Conservation (phyloP, 805 yeast species). For the Starmerella gropengiesseri region DNA sequence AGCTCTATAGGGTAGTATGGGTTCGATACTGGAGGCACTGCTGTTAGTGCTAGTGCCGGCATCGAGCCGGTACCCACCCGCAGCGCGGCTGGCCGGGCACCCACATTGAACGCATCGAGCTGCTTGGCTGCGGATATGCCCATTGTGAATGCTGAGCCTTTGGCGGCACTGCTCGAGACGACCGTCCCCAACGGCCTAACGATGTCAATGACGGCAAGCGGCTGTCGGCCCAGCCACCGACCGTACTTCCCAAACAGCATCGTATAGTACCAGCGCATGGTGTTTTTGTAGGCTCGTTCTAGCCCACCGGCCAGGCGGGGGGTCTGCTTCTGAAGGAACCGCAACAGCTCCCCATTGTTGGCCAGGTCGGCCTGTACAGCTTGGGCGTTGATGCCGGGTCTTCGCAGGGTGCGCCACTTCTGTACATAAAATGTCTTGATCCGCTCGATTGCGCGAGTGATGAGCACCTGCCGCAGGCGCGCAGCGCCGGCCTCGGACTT, state of each 20-base stretch:
- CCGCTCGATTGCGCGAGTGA: slow-evolving; percentile 58
- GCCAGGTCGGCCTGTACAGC: slow-evolving; percentile 57
- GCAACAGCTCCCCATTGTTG: slow-evolving; percentile 48
- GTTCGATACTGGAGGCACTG: slow-evolving; percentile 9
- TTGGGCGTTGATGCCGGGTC: slow-evolving; percentile 59
- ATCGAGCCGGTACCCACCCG: slow-evolving; percentile 6
- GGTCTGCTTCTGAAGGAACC: slow-evolving; percentile 46
- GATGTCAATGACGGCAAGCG: slow-evolving; percentile 7
- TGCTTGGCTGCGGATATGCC: slow-evolving; percentile 4
- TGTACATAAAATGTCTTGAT: slow-evolving; percentile 56
- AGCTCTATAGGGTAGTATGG: slow-evolving; percentile 19
- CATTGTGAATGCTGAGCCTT: slow-evolving; percentile 3
- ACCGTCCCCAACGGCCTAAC: slow-evolving; percentile 14
- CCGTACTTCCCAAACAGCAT: slow-evolving; percentile 48
- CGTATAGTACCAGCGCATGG: slow-evolving; percentile 89
- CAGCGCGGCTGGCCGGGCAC: slow-evolving; percentile 22
- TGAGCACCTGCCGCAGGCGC: slow-evolving; percentile 35
- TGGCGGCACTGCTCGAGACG: neutral
- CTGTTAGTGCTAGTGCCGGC: slow-evolving; percentile 15
- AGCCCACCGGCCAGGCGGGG: slow-evolving; percentile 59
- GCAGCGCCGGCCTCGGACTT: slow-evolving; percentile 7
- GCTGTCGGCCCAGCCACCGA: slow-evolving; percentile 23
- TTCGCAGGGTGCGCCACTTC: slow-evolving; percentile 58
- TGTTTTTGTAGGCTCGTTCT: slow-evolving; percentile 67
- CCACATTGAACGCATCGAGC: slow-evolving; percentile 19